Conservation (phyloP, 176 grass and related monocot species). For the Echinochloa phyllopogon region DNA sequence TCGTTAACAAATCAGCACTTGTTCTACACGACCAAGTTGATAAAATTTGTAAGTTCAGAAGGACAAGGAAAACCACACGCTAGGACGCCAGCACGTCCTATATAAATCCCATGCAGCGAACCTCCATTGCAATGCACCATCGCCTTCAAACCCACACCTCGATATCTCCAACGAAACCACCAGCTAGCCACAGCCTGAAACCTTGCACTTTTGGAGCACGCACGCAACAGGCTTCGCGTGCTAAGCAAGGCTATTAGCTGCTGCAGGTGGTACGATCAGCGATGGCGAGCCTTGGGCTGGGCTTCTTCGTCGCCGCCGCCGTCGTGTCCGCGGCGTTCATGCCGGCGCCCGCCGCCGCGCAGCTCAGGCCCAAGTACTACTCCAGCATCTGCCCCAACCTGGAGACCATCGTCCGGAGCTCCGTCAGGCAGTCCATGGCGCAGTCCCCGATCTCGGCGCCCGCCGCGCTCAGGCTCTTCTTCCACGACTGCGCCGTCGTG, state of each 20-base stretch:
- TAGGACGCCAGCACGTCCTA: background rate
- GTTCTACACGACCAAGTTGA: background rate
- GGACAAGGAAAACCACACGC: background rate
- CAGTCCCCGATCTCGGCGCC: conserved; percentile 46
- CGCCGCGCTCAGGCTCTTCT: conserved; percentile 52
- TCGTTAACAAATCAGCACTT: background rate
- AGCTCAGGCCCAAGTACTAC: conserved; percentile 22
- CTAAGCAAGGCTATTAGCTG: background rate
- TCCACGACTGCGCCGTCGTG: conserved; percentile 60
- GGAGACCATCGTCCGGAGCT: conserved; percentile 44
- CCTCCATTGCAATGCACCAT: conserved; percentile 5
- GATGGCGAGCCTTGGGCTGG: conserved; percentile 8
- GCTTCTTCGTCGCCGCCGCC: background rate
- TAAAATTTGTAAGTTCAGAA: background rate
- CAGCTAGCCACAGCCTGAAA: background rate
- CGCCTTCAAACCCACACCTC: background rate
- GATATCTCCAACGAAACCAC: background rate
- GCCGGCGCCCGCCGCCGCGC: background rate
- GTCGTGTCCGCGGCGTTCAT: background rate
- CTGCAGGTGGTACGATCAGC: background rate
- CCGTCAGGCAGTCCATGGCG: conserved; percentile 41
- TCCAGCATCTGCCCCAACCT: conserved; percentile 51
- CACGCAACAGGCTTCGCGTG: conserved; percentile 33
- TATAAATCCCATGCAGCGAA: conserved; percentile 26
- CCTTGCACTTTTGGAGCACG: conserved; percentile 25